Evolutionary conservation across 2,329 filamentous ascomycete species (phyloP).

Genomic region (Aspergillus clavatus): DNA sequence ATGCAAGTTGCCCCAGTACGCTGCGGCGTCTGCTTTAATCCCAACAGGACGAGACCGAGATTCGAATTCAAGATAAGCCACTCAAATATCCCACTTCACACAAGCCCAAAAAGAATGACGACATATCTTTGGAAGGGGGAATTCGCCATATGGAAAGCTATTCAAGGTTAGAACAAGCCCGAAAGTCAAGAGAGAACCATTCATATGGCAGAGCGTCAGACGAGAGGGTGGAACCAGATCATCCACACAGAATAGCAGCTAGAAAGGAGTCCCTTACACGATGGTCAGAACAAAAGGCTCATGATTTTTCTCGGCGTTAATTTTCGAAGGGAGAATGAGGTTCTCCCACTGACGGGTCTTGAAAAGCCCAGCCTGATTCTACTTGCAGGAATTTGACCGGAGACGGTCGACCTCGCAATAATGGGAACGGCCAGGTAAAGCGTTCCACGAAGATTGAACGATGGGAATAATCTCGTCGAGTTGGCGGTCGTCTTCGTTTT

Average conservation of each 20-base stretch:
- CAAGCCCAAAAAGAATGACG: slow-evolving; percentile 40
- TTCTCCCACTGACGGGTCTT: slow-evolving; percentile 6
- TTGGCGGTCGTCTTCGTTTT: slow-evolving; percentile 4
- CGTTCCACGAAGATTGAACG: not conserved
- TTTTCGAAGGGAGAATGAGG: slow-evolving; percentile 3
- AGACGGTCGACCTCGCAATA: not conserved
- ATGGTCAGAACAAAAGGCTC: slow-evolving; percentile 20
- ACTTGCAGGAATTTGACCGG: not conserved
- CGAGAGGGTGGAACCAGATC: slow-evolving; percentile 1
- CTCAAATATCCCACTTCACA: slow-evolving; percentile 40
- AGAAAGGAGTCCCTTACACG: too few species aligned
- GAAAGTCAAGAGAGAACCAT: slow-evolving; percentile 5
- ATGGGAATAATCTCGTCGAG: slow-evolving; percentile 2
- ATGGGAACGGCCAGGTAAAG: slow-evolving; percentile 1
- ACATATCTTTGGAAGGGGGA: slow-evolving; percentile 41
- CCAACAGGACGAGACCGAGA: slow-evolving; percentile 22
- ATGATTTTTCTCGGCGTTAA: slow-evolving; percentile 11
- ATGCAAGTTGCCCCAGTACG: slow-evolving; percentile 17
- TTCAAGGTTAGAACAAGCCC: slow-evolving; percentile 18
- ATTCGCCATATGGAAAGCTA: slow-evolving; percentile 40
- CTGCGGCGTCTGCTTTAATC: slow-evolving; percentile 13
- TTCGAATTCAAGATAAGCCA: slow-evolving; percentile 33
- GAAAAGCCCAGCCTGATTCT: not conserved
- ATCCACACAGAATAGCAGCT: too few species aligned
- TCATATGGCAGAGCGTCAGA: not conserved